Percentiles rank a stretch among this genome's conserved stretches.
phyloP scores from a whole-genome alignment of 371 early-diverging fungal genomes.

The Mortierella sp. region DNA sequence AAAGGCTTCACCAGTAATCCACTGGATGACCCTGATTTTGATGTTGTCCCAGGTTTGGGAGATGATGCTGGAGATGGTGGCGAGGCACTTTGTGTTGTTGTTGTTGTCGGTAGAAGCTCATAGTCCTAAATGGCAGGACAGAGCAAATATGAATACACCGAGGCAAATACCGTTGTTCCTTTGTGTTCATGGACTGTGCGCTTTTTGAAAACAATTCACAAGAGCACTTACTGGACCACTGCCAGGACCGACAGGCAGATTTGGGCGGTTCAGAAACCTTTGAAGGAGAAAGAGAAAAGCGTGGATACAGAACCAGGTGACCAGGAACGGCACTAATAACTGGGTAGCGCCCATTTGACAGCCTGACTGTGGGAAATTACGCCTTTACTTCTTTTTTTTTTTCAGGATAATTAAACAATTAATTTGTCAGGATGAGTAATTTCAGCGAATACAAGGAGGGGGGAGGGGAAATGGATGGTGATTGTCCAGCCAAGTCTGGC shows the following conservation, averaged over 20 bases:
- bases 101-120: slow-evolving; percentile 40
- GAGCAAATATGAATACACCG: not conserved
- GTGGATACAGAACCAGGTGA: slow-evolving; percentile 50
- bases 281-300: slow-evolving; percentile 51
- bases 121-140: slow-evolving; percentile 23
- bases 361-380: not conserved
- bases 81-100: slow-evolving; percentile 1
- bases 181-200: no score
- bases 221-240: slow-evolving; percentile 35
- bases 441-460: not conserved
- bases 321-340: slow-evolving; percentile 46
- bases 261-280: slow-evolving; percentile 52
- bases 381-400: not conserved
- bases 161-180: no score
- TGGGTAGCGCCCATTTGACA: slow-evolving; percentile 33
- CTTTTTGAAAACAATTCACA: no score
- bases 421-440: not conserved
- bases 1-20: slow-evolving; percentile 59
- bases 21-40: slow-evolving; percentile 20
- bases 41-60: not conserved
- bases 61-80: slow-evolving; percentile 12
- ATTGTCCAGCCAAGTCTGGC: not conserved
- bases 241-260: slow-evolving; percentile 49
- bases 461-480: not conserved
- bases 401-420: not conserved